Conservation (phyloP, 2,329 filamentous ascomycete genomes). For the Fusarium pseudonygamai region DNA sequence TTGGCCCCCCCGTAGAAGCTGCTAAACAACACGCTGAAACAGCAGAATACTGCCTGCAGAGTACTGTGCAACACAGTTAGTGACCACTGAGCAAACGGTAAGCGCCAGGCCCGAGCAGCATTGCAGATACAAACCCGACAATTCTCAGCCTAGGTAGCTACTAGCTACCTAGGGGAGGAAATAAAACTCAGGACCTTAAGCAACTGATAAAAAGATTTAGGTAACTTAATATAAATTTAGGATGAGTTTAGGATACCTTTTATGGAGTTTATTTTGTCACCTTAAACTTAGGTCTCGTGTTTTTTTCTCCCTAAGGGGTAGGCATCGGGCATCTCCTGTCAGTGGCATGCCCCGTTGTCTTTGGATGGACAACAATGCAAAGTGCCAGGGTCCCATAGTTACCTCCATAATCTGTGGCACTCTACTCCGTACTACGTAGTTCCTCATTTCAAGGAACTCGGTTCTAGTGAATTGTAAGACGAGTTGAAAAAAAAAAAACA, state of each 20-base stretch:
- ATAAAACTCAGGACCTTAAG: too few species aligned
- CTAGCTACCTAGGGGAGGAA: too few species aligned
- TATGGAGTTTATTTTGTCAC: too few species aligned
- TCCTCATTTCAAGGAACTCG: conserved; percentile 15
- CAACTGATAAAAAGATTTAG: too few species aligned
- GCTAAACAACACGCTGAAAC: conserved; percentile 19
- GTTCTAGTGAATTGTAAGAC: conserved; percentile 5
- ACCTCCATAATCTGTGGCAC: conserved; percentile 32
- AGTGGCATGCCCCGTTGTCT: conserved; percentile 8
- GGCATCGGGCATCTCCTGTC: conserved; percentile 21
- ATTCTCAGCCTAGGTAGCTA: not conserved
- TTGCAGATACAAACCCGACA: not conserved
- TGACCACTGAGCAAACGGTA: conserved; percentile 6
- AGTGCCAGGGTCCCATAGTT: conserved; percentile 20
- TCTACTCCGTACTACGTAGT: not conserved
- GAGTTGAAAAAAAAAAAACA: conserved; percentile 9
- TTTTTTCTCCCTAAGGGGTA: not conserved
- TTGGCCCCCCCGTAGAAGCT: not conserved
- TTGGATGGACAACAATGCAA: conserved; percentile 21
- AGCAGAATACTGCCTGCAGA: not conserved
- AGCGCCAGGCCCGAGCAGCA: conserved; percentile 12
- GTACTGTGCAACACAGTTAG: conserved; percentile 10
- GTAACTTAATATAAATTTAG: too few species aligned
- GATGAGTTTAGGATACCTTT: too few species aligned
- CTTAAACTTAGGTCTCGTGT: too few species aligned